Percentiles rank a stretch among this genome's conserved stretches.
Evolutionary conservation across 1,284 basidiomycete species (phyloP).

Genomic region (Heterobasidion irregulare): DNA sequence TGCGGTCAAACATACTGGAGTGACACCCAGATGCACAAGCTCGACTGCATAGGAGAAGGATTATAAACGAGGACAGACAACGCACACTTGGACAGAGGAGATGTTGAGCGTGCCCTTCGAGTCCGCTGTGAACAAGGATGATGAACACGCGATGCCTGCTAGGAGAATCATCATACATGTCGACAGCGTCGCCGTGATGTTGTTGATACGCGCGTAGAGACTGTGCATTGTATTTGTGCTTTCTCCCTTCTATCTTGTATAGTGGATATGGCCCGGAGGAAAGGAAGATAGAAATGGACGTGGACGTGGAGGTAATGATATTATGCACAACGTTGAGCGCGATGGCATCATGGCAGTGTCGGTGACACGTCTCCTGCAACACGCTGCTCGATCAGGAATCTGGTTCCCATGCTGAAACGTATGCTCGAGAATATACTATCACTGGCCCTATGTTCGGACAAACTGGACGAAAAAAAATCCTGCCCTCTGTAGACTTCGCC

Average conservation of each 20-base stretch:
- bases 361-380: not conserved
- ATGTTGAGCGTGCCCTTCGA: constrained; percentile 52
- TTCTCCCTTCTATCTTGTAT: not conserved
- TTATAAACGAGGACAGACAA: constrained; percentile 3
- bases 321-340: not conserved
- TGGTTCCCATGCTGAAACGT: not conserved
- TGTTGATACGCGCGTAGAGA: constrained; percentile 62
- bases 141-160: constrained; percentile 62
- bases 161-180: constrained; percentile 77
- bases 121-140: constrained; percentile 53
- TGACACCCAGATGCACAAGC: not conserved
- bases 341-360: no score
- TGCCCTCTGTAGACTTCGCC: no score
- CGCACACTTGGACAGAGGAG: constrained; percentile 61
- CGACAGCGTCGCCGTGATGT: constrained; percentile 65
- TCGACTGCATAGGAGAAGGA: not conserved
- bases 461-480: no score
- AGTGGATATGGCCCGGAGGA: not conserved
- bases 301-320: not conserved
- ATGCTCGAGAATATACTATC: no score
- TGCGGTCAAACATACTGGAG: not conserved
- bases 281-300: not conserved
- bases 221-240: constrained; percentile 46
- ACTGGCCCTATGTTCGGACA: no score
- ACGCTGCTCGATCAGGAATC: not conserved